Base-by-base conservation (phyloP, 1,284 basidiomycete species). In the Puccinia triticina region DNA sequence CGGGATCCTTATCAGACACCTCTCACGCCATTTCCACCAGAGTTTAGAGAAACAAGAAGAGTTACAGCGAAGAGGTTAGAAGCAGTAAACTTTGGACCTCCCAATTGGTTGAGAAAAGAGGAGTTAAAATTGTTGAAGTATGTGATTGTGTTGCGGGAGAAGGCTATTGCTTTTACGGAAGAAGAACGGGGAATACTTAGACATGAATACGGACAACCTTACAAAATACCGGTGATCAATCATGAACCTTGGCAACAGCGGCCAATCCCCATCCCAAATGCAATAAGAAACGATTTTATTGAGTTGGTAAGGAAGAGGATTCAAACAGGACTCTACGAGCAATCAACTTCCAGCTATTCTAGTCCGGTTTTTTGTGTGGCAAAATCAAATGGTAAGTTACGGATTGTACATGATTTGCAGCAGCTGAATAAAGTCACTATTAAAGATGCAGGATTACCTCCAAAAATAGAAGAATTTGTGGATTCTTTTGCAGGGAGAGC, bases 191-290 rank as follows among this genome's bases (percentile, higher is more conserved):
- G 69, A 14, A 18, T 50, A 14, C 29, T 72, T 12, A 53, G 48
- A 32, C 69, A 72, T 10, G 7, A 10, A 1, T 29, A 29, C 29
- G 46, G 69, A 18, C 23, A 12, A 29, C 69, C 69, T 29, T 72
- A 72, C 18, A 43, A 29, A 1, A 72, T 72, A 8, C 69, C 46
- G 18, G 46, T 72, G 2, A 21, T 72, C 18, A 1, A 2, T 21
- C 69, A 72, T 32, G 16, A 50, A 26, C 69, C 69, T 5, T 72
- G 69, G 69, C 46, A 72, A 29, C 48, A 29, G 11, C 50, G 21
- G 34, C 69, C 69, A 0, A 72, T 72, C 7, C 69, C 69, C 7
- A 32, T 50, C 8, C 69, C 69, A 2, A 26, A 12, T 8, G 2
- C 69, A 32, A 53, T 53, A 2, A 72, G 18, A n/a, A 7, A 50